Conservation (phyloP, 2,329 filamentous ascomycete genomes). For the Raffaelea albimanens region DNA sequence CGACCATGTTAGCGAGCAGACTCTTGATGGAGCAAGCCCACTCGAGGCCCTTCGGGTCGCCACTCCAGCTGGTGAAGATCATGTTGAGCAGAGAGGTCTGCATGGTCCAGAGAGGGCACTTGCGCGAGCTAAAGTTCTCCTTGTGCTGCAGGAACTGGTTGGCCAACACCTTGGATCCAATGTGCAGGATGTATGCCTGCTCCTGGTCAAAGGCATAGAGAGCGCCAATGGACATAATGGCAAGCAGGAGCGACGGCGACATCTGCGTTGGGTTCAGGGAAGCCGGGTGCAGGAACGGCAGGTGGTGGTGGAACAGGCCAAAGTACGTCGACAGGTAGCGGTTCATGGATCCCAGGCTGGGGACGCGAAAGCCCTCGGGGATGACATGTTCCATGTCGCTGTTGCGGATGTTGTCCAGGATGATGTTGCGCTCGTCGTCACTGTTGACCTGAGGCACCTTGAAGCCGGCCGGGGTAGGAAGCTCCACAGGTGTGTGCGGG, state of each 20-base stretch:
- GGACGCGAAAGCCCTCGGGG: slow-evolving; percentile 82
- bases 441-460: slow-evolving; percentile 70
- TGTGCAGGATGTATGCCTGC: slow-evolving; percentile 93
- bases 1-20: slow-evolving; percentile 95
- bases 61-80: slow-evolving; percentile 99
- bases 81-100: slow-evolving; percentile 95
- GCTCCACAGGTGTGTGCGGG: slow-evolving; percentile 59
- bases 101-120: slow-evolving; percentile 97
- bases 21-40: slow-evolving; percentile 99
- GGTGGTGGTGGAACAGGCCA: slow-evolving; percentile 89
- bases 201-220: slow-evolving; percentile 96
- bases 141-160: slow-evolving; percentile 97
- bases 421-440: slow-evolving; percentile 76
- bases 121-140: slow-evolving; percentile 96
- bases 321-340: slow-evolving; percentile 94
- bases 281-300: slow-evolving; percentile 88
- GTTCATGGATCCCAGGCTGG: slow-evolving; percentile 72
- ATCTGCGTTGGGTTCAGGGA: slow-evolving; percentile 77
- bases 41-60: slow-evolving; percentile 91
- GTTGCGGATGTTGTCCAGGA: slow-evolving; percentile 76
- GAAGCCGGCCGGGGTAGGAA: slow-evolving; percentile 57
- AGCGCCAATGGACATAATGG: slow-evolving; percentile 89
- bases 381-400: slow-evolving; percentile 75
- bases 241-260: slow-evolving; percentile 75
- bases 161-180: slow-evolving; percentile 92